Evolutionary conservation across 257 asterid species (phyloP).

Genomic region (Ajuga chamaepitys): DNA sequence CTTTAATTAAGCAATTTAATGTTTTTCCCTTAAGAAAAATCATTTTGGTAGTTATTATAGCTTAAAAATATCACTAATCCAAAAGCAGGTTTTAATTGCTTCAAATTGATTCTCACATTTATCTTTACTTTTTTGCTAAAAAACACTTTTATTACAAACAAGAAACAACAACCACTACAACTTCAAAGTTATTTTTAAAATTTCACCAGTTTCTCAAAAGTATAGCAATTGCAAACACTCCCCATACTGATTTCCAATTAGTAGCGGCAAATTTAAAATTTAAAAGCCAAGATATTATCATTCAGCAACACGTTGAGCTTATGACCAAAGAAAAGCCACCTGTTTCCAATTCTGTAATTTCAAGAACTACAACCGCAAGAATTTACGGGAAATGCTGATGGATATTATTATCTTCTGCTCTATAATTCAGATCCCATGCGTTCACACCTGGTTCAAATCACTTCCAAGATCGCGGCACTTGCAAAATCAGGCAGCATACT

Average conservation of each 20-base stretch:
- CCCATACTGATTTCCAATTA: background rate
- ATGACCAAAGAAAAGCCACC: background rate
- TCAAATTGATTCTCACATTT: too few species aligned
- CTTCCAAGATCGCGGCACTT: conserved; percentile 38
- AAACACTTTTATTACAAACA: too few species aligned
- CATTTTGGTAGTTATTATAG: too few species aligned
- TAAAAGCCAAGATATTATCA: background rate
- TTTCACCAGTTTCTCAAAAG: too few species aligned
- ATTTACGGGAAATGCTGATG: conserved; percentile 9
- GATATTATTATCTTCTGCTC: conserved; percentile 6
- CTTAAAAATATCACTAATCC: too few species aligned
- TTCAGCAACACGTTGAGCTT: background rate
- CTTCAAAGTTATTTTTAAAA: too few species aligned
- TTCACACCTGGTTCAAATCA: conserved; percentile 31
- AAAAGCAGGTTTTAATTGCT: too few species aligned
- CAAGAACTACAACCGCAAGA: background rate
- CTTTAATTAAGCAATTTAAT: too few species aligned
- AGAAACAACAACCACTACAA: too few species aligned
- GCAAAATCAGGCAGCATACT: conserved; percentile 46
- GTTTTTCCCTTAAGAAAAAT: too few species aligned
- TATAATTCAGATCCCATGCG: conserved; percentile 29
- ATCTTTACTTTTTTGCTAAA: too few species aligned
- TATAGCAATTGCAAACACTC: too few species aligned
- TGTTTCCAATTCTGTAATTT: background rate
- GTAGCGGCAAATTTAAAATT: background rate